Evolutionary conservation across 2,329 filamentous ascomycete species (phyloP).

Genomic region (Proliferodiscus dingleyae): DNA sequence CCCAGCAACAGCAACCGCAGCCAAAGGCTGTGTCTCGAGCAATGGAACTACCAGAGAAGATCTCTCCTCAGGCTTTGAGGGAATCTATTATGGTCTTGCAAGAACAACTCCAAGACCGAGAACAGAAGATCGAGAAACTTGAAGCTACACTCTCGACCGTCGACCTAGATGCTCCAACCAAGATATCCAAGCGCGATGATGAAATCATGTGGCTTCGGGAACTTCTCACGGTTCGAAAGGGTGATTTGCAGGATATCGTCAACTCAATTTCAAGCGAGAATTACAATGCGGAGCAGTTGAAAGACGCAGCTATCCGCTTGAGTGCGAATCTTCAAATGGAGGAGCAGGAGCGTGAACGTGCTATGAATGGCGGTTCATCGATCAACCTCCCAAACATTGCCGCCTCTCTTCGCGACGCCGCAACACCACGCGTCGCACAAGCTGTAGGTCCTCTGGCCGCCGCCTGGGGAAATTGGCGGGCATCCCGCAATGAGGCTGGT

Average conservation of each 20-base stretch:
- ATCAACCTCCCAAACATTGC: slow-evolving; percentile 71
- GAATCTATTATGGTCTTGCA: slow-evolving; percentile 96
- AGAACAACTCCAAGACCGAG: slow-evolving; percentile 92
- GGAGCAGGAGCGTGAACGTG: slow-evolving; percentile 86
- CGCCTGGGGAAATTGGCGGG: slow-evolving; percentile 96
- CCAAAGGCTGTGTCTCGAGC: slow-evolving; percentile 37
- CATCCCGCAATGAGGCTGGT: slow-evolving; percentile 38
- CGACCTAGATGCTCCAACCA: slow-evolving; percentile 72
- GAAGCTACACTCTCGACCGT: slow-evolving; percentile 64
- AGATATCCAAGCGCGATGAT: slow-evolving; percentile 86
- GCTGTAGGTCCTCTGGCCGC: slow-evolving; percentile 73
- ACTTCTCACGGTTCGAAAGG: slow-evolving; percentile 81
- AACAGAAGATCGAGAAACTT: slow-evolving; percentile 82
- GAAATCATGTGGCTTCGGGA: slow-evolving; percentile 95
- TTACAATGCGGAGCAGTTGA: slow-evolving; percentile 74
- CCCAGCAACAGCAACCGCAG: slow-evolving; percentile 17
- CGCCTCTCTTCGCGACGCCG: slow-evolving; percentile 68
- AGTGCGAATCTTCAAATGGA: slow-evolving; percentile 97
- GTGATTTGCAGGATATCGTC: slow-evolving; percentile 91
- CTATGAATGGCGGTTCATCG: slow-evolving; percentile 64
- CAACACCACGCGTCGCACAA: slow-evolving; percentile 78
- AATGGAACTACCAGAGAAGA: slow-evolving; percentile 67
- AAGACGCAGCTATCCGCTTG: slow-evolving; percentile 87
- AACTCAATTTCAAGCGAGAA: slow-evolving; percentile 66
- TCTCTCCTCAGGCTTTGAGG: slow-evolving; percentile 88